Base-by-base conservation (phyloP, 1,284 basidiomycete genomes). In the Neonothopanus nambi region DNA sequence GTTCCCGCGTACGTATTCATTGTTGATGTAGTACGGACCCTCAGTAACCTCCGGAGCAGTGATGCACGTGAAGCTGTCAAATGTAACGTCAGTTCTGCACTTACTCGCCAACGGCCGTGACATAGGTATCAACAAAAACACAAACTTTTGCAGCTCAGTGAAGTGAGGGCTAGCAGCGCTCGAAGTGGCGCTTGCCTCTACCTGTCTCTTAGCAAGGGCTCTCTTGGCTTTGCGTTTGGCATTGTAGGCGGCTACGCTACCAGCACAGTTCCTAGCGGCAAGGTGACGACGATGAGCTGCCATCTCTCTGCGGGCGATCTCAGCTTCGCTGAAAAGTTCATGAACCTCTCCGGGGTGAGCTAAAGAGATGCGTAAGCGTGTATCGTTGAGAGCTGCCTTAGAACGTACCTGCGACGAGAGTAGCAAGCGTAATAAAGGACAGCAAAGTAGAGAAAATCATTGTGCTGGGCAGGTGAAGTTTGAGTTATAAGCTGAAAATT, bases 1-100 rank as follows among this genome's bases (percentile, higher is more conserved):
- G 35, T 61, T 47, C 13, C 54, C 42, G 15, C 60, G 45, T 18
- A 61, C 54, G 4, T 57, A 21, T 35, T 60, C 60, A 39, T 61
- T 58, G 51, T 60, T 61, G 51, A 61, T 58, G 39, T 61, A 61
- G 52, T 60, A 61, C 3, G 60, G 60, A 20, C 60, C 60, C 43
- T 60, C 60, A 23, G 36, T 45, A 15, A 57, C 57, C 28, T 61
- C 60, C 13, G 59, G 59, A 24, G 59, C 56, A 13, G 56, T 55
- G 18, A 60, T 53, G 48, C 55, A 57, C 41, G 48, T 58, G 54
- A 20, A 57, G 51, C 44, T 43, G 48, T 51, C n/a, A 21, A 24
- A 17, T 24, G 18, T 18, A n/a, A 8, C 11, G 17, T 23, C 15
- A 33, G n/a, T 15, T 11, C 18, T 36, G 12, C 26, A 21, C 2